Conservation (phyloP, 2,329 filamentous ascomycete species). For the Fusarium armeniacum region DNA sequence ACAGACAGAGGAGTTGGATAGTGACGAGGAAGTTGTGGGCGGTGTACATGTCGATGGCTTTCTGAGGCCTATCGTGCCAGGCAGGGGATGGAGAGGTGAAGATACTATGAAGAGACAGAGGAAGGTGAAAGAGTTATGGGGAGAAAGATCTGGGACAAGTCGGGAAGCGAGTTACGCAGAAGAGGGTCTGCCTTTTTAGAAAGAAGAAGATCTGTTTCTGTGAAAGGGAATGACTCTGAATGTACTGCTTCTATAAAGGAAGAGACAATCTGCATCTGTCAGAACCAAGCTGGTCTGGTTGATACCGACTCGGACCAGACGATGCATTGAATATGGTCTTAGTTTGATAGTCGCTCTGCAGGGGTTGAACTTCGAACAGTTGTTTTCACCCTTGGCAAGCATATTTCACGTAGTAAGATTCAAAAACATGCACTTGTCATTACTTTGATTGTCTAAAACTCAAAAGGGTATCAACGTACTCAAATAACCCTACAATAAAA, state of each 20-base stretch:
- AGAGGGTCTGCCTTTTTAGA: constrained; percentile 28
- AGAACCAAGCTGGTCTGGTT: not conserved
- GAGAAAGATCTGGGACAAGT: constrained; percentile 33
- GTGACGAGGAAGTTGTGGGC: constrained; percentile 69
- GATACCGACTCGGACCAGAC: not conserved
- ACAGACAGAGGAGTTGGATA: constrained; percentile 54
- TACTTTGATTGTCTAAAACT: constrained; percentile 44
- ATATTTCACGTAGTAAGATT: not conserved
- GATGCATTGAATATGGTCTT: not conserved
- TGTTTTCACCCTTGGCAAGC: not conserved
- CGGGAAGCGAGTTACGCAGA: constrained; percentile 33
- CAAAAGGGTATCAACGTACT: constrained; percentile 55
- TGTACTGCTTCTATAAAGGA: too few species aligned
- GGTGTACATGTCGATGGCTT: constrained; percentile 79
- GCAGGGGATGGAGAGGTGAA: constrained; percentile 63
- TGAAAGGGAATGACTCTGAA: not conserved
- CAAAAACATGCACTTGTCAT: constrained; percentile 32
- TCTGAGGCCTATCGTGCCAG: constrained; percentile 66
- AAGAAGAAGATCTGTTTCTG: constrained; percentile 25
- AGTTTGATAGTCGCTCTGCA: not conserved
- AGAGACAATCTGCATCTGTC: not conserved
- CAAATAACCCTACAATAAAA: constrained; percentile 50
- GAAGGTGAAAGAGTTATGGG: constrained; percentile 51
- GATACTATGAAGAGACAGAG: constrained; percentile 48
- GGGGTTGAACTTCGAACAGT: not conserved